Evolutionary conservation across 2,329 filamentous ascomycete species (phyloP).

Genomic region (Penicillium sp.): DNA sequence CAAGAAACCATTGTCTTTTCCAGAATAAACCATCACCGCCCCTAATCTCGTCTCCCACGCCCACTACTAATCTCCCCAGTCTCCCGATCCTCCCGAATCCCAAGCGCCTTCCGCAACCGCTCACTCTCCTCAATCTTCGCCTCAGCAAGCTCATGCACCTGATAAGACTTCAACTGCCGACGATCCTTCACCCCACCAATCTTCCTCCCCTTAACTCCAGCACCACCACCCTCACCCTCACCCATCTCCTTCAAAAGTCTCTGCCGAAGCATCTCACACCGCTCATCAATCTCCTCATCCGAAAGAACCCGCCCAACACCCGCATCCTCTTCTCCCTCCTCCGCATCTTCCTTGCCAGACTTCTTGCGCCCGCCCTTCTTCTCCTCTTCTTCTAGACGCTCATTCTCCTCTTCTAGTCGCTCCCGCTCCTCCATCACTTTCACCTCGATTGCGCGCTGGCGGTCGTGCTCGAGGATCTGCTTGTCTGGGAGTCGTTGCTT

Average conservation of each 20-base stretch:
- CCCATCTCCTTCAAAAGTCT: conserved; percentile 56
- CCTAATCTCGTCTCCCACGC: conserved; percentile 17
- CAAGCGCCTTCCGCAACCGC: conserved; percentile 74
- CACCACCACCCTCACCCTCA: conserved; percentile 11
- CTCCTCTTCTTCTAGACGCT: conserved; percentile 65
- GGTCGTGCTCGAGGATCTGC: conserved; percentile 89
- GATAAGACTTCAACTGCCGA: conserved; percentile 72
- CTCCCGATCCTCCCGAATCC: conserved; percentile 82
- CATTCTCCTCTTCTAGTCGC: conserved; percentile 75
- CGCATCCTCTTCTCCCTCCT: conserved; percentile 25
- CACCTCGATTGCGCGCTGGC: conserved; percentile 83
- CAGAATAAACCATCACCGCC: not conserved
- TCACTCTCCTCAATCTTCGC: conserved; percentile 97
- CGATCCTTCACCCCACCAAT: conserved; percentile 21
- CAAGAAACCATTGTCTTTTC: not conserved
- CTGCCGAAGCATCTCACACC: conserved; percentile 60
- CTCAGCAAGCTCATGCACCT: conserved; percentile 92
- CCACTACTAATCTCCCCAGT: conserved; percentile 56
- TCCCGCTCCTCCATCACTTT: conserved; percentile 88
- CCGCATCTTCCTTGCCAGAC: conserved; percentile 24
- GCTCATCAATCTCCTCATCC: conserved; percentile 84
- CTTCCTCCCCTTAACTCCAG: conserved; percentile 13
- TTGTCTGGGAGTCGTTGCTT: conserved; percentile 83
- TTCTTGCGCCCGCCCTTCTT: conserved; percentile 75
- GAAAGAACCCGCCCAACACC: conserved; percentile 43